phyloP scores from a whole-genome alignment of 257 asterid species.

The Fraxinus cuspidata region DNA sequence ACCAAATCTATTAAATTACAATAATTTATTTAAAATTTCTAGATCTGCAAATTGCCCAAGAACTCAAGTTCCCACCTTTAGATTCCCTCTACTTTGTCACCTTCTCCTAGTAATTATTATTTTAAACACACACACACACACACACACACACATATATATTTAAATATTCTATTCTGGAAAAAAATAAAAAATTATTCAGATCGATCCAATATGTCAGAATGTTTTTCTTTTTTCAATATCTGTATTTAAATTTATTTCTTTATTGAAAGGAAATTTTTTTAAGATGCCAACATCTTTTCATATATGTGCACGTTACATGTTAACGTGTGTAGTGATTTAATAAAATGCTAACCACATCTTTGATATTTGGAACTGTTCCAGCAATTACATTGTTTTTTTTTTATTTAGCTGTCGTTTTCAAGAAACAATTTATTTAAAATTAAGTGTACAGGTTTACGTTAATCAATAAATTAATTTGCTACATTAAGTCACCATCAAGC shows the following conservation, averaged over 20 bases:
- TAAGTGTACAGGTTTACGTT: background rate
- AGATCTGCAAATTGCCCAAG: slow-evolving; percentile 27
- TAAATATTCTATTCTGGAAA: background rate
- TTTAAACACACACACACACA: background rate
- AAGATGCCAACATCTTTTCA: too few species aligned
- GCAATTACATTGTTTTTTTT: too few species aligned
- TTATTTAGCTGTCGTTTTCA: background rate
- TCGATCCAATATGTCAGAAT: background rate
- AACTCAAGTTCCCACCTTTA: slow-evolving; percentile 26
- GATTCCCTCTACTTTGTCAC: slow-evolving; percentile 25
- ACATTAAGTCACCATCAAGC: background rate
- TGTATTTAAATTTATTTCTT: too few species aligned
- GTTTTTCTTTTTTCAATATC: background rate
- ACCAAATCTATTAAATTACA: slow-evolving; percentile 7
- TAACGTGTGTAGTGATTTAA: too few species aligned
- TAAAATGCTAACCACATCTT: too few species aligned
- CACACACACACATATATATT: too few species aligned
- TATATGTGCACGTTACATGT: too few species aligned
- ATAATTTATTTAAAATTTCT: background rate
- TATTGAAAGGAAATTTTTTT: too few species aligned
- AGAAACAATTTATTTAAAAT: background rate
- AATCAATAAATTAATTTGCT: background rate
- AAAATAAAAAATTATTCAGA: background rate
- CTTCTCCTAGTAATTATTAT: background rate
- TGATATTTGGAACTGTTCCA: too few species aligned